phyloP scores from a whole-genome alignment of 2,329 filamentous ascomycete genomes.

The Xylaria sp. region DNA sequence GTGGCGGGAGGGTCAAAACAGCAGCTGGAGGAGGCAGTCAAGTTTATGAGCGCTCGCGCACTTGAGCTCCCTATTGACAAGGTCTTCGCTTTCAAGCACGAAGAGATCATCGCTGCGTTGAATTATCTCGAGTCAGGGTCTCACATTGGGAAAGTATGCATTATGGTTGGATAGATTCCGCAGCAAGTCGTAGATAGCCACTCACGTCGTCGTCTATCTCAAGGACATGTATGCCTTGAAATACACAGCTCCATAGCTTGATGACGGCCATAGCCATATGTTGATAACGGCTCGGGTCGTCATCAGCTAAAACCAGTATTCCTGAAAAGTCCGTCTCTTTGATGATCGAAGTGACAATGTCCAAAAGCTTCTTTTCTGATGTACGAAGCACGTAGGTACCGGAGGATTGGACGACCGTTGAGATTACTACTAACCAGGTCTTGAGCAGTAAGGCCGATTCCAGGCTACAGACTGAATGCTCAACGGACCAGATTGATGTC shows the following conservation, averaged over 20 bases:
- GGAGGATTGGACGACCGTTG: conserved; percentile 21
- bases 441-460: conserved; percentile 61
- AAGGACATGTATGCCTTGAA: conserved; percentile 47
- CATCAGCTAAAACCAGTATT: conserved; percentile 33
- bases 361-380: conserved; percentile 43
- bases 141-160: conserved; percentile 54
- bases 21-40: conserved; percentile 50
- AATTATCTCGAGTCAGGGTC: conserved; percentile 39
- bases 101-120: conserved; percentile 44
- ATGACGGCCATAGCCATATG: conserved; percentile 42
- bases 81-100: conserved; percentile 49
- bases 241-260: conserved; percentile 49
- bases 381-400: conserved; percentile 29
- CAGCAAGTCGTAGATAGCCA: conserved; percentile 33
- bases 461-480: conserved; percentile 64
- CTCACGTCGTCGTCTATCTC: conserved; percentile 46
- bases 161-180: conserved; percentile 42
- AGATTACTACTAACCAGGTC: conserved; percentile 54
- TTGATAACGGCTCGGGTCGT: conserved; percentile 38
- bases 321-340: conserved; percentile 43
- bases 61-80: conserved; percentile 51
- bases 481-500: conserved; percentile 66
- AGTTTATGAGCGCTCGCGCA: conserved; percentile 46
- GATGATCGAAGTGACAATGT: conserved; percentile 41
- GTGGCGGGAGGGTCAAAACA: conserved; percentile 52